Conservation (phyloP, 2,329 filamentous ascomycete genomes). For the Microascus cirrosus region DNA sequence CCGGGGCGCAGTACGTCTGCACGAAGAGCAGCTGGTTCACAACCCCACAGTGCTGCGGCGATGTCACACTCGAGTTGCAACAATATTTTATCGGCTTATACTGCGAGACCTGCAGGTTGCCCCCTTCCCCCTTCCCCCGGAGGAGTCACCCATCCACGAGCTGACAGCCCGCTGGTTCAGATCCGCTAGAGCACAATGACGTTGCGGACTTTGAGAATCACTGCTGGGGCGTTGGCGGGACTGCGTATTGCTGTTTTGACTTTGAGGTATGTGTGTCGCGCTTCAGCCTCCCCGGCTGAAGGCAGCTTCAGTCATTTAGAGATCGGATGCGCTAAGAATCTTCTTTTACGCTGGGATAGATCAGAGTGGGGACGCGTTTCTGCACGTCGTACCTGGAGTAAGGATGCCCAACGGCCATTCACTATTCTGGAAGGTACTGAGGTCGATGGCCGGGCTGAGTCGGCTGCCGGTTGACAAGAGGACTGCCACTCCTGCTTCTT, state of each 20-base stretch:
- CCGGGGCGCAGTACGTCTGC: not conserved
- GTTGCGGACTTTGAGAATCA: too few relatives aligned
- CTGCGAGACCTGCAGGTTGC: not conserved
- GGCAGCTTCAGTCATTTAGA: too few relatives aligned
- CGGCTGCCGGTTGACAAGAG: too few relatives aligned
- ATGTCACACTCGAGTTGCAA: not conserved
- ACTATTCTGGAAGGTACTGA: not conserved
- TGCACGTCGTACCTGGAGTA: not conserved
- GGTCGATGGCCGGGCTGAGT: not conserved
- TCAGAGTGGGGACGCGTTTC: not conserved
- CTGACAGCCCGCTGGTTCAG: too few relatives aligned
- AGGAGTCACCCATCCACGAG: not conserved
- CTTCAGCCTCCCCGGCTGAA: too few relatives aligned
- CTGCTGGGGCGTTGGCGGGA: too few relatives aligned
- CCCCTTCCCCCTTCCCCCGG: not conserved
- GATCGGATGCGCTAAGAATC: not conserved
- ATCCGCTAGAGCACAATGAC: too few relatives aligned
- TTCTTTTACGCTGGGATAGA: not conserved
- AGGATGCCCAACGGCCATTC: not conserved
- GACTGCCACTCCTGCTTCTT: too few relatives aligned
- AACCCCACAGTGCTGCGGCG: not conserved
- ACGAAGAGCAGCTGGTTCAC: not conserved
- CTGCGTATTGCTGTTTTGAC: too few relatives aligned
- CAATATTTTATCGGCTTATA: not conserved
- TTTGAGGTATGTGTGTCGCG: too few relatives aligned